These are phyloP conservation scores for Asclepias syriaca DNA, from an alignment of 257 asterid genomes.

Conservation along the genomic window DNA sequence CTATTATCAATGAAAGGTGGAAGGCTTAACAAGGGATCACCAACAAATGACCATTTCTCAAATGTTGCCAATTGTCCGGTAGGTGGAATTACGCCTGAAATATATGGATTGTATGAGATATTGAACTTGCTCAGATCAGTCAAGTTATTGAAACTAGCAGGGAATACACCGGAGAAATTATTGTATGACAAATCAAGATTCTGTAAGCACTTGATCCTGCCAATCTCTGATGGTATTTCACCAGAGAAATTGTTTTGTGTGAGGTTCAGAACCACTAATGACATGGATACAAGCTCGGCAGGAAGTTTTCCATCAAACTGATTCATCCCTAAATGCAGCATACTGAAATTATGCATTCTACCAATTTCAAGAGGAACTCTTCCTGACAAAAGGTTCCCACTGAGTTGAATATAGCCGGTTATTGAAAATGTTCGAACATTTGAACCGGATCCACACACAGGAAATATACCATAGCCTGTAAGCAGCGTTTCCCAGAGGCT, in stretches of 20 bases:
- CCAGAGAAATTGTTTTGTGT: constrained; percentile 56
- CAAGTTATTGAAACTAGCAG: constrained; percentile 51
- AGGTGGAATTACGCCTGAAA: constrained; percentile 58
- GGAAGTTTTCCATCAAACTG: constrained; percentile 53
- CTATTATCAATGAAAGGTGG: constrained; percentile 58
- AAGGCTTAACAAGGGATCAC: constrained; percentile 56
- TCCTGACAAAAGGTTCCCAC: constrained; percentile 62
- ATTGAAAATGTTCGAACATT: constrained; percentile 40
- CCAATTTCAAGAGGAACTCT: constrained; percentile 64
- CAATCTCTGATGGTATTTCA: constrained; percentile 56
- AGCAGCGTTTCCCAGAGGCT: constrained; percentile 62
- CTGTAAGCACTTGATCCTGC: constrained; percentile 59
- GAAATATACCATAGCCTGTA: constrained; percentile 71
- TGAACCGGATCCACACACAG: constrained; percentile 66
- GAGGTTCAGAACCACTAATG: constrained; percentile 55
- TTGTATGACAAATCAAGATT: constrained; percentile 73
- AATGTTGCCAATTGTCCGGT: constrained; percentile 73
- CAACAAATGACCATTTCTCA: constrained; percentile 70
- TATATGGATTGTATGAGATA: constrained; percentile 67
- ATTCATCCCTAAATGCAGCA: constrained; percentile 70
- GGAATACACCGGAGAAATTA: constrained; percentile 73
- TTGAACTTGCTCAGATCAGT: constrained; percentile 67
- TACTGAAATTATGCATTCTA: constrained; percentile 61
- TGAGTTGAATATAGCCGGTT: constrained; percentile 76
- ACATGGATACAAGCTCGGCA: constrained; percentile 38